phyloP scores from a whole-genome alignment of 495 filamentous ascomycete species.

The Glutinoglossum americanum region DNA sequence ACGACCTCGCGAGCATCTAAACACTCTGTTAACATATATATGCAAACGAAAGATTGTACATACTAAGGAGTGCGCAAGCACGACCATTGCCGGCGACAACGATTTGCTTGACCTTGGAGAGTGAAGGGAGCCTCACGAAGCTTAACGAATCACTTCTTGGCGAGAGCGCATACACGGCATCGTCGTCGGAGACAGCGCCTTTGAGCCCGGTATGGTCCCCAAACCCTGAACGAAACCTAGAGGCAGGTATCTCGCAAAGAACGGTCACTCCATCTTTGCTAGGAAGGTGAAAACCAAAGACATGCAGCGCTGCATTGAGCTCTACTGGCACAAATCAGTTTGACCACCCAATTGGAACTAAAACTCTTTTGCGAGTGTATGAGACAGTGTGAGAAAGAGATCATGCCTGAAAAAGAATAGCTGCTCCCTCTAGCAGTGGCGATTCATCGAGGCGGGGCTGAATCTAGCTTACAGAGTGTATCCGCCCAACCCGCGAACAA shows the following conservation, averaged over 20 bases:
- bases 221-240: neutral
- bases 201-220: neutral
- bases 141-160: neutral
- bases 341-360: no score
- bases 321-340: neutral
- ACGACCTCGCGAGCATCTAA: neutral
- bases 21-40: no score
- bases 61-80: neutral
- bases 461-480: neutral
- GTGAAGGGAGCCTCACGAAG: neutral
- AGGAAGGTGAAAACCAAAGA: neutral
- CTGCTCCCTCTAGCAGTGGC: no score
- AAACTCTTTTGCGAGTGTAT: no score
- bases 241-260: neutral
- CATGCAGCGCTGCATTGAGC: neutral
- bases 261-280: neutral
- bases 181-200: neutral
- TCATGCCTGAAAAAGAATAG: no score
- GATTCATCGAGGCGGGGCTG: neutral
- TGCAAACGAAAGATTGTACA: neutral
- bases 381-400: no score
- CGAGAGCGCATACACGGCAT: neutral
- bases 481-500: constrained; percentile 4
- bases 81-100: constrained; percentile 1
- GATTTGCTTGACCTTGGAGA: neutral